Percentiles rank a stretch among this genome's conserved stretches.
These are phyloP conservation scores for Lycium barbarum DNA, from an alignment of 257 asterid species.

Conservation along the genomic window DNA sequence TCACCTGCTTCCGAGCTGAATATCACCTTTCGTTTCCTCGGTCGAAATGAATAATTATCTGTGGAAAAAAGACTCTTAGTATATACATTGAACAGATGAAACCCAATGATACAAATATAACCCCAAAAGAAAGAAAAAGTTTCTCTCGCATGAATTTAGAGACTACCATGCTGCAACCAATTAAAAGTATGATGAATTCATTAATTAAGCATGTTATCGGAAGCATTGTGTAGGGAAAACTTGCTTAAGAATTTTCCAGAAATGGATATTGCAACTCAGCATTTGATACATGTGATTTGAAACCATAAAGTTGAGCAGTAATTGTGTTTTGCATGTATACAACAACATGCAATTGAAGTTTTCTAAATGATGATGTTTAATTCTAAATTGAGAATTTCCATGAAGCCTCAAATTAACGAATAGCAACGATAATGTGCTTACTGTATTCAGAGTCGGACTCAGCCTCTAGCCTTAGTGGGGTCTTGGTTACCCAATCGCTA, in stretches of 20 bases:
- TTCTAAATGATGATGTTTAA: background rate
- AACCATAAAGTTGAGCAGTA: background rate
- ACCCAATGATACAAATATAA: background rate
- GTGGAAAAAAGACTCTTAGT: background rate
- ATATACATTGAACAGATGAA: background rate
- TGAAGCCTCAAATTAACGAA: background rate
- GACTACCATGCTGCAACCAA: conserved; percentile 7
- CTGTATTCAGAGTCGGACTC: conserved; percentile 12
- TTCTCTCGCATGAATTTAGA: background rate
- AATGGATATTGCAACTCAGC: background rate
- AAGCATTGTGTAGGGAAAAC: too few relatives aligned
- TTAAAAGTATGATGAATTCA: background rate
- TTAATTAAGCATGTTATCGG: background rate
- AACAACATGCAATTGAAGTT: background rate
- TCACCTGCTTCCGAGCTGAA: conserved; percentile 6
- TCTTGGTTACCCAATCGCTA: background rate
- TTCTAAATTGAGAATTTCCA: background rate
- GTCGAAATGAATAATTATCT: conserved; percentile 11
- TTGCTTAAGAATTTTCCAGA: background rate
- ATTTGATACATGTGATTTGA: background rate
- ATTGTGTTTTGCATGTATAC: background rate
- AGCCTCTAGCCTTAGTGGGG: background rate
- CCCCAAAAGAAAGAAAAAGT: background rate
- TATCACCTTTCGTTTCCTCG: conserved; percentile 1
- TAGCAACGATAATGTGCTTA: background rate